phyloP scores from a whole-genome alignment of 23 red algal genomes.

The Gracilaria domingensis region DNA sequence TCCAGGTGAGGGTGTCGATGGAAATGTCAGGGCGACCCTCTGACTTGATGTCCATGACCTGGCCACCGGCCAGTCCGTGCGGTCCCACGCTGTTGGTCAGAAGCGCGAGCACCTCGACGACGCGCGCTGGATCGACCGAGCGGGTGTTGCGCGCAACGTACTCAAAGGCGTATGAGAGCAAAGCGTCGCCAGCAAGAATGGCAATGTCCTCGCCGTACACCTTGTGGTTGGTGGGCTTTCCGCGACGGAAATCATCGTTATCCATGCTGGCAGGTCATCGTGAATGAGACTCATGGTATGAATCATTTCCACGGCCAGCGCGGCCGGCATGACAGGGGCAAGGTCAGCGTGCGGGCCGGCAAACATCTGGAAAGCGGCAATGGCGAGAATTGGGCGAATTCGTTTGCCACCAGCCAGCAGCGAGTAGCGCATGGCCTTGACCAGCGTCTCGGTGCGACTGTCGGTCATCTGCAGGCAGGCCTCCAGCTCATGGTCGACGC shows the following conservation, averaged over 20 bases:
- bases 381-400: constrained; percentile 85
- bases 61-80: constrained; percentile 92
- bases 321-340: constrained; percentile 83
- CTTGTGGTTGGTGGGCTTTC: constrained; percentile 94
- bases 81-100: constrained; percentile 80
- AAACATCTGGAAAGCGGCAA: constrained; percentile 95
- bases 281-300: constrained; percentile 99
- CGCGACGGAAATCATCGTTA: constrained; percentile 94
- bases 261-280: constrained; percentile 99
- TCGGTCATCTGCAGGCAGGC: constrained; percentile 57
- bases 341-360: constrained; percentile 43
- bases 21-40: constrained; percentile 86
- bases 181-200: constrained; percentile 95
- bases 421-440: constrained; percentile 92
- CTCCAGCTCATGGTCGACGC: constrained; percentile 80
- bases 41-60: constrained; percentile 91
- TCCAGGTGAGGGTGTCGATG: constrained; percentile 89
- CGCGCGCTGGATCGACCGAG: constrained; percentile 63
- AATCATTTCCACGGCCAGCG: constrained; percentile 97
- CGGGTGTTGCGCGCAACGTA: constrained; percentile 84
- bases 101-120: constrained; percentile 77
- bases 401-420: constrained; percentile 94
- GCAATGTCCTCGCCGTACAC: constrained; percentile 98
- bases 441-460: constrained; percentile 53
- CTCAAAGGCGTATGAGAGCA: constrained; percentile 91